These are phyloP conservation scores for Telfairia occidentalis DNA, from an alignment of 331 rosid species.

Conservation along the genomic window DNA sequence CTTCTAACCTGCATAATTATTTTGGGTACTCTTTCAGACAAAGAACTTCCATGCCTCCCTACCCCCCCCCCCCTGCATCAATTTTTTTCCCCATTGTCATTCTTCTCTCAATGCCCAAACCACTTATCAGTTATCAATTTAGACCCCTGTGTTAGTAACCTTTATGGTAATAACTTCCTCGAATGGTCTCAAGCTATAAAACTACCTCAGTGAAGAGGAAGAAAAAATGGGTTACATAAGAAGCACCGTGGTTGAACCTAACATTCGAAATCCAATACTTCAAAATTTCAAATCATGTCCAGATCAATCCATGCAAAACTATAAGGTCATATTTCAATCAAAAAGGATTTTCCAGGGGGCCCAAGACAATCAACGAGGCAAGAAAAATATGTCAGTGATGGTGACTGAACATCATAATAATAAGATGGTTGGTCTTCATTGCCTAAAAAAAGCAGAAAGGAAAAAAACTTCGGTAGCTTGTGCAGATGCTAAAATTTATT, in stretches of 20 bases:
- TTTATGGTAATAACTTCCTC: background rate
- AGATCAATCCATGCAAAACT: background rate
- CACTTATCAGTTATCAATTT: no score
- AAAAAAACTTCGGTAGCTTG: background rate
- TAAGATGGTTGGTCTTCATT: background rate
- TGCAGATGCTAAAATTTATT: background rate
- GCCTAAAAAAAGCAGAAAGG: background rate
- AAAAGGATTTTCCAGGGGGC: background rate
- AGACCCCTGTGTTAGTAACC: no score
- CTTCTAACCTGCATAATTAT: no score
- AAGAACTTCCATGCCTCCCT: no score
- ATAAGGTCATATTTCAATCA: background rate
- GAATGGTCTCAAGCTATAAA: background rate
- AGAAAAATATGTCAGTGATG: background rate
- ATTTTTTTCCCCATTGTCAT: no score
- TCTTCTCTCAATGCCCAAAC: no score
- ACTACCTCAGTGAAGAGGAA: background rate
- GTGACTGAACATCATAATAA: background rate
- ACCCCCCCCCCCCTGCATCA: no score
- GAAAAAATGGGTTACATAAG: background rate
- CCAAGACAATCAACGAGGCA: background rate
- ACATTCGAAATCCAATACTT: background rate
- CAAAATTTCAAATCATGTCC: background rate
- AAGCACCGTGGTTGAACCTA: background rate
- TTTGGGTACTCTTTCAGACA: no score